These are phyloP conservation scores for Floccularia luteovirens DNA, from an alignment of 768 basidiomycete genomes.

Conservation along the genomic window DNA sequence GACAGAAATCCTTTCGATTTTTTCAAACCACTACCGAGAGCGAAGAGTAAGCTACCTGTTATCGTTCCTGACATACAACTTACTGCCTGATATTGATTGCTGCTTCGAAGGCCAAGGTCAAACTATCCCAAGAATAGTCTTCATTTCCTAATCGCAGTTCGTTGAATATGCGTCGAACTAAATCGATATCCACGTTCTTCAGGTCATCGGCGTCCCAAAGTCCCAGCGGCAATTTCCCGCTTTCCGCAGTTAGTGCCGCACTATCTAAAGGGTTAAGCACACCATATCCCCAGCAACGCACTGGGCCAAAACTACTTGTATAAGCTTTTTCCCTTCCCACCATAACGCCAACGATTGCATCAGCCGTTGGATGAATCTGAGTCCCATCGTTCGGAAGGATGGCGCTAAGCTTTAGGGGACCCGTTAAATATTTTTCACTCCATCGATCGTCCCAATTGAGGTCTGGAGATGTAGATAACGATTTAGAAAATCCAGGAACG, in stretches of 20 bases:
- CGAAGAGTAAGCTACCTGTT: no score
- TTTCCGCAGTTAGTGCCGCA: constrained; percentile 12
- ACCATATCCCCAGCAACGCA: constrained; percentile 57
- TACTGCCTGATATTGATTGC: constrained; percentile 52
- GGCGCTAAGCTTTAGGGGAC: constrained; percentile 33
- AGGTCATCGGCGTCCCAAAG: constrained; percentile 42
- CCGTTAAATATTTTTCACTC: constrained; percentile 40
- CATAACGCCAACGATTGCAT: constrained; percentile 57
- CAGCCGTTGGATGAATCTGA: constrained; percentile 32
- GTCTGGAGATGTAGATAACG: constrained; percentile 20
- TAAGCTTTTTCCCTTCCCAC: constrained; percentile 64
- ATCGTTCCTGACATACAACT: constrained; percentile 11
- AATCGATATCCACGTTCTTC: constrained; percentile 34
- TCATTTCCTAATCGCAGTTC: constrained; percentile 41
- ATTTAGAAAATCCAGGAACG: constrained; percentile 54
- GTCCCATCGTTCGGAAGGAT: constrained; percentile 40
- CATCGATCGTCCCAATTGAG: constrained; percentile 64
- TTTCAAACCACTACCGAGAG: constrained; percentile 57
- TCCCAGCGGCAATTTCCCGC: constrained; percentile 15
- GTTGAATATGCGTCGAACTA: constrained; percentile 52
- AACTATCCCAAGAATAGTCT: constrained; percentile 58
- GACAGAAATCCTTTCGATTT: constrained; percentile 61
- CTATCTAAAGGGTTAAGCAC: constrained; percentile 49
- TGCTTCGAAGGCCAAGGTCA: constrained; percentile 63
- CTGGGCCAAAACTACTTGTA: constrained; percentile 52